Conservation (phyloP, 2,329 filamentous ascomycete genomes). For the Endoconidiophora polonica region DNA sequence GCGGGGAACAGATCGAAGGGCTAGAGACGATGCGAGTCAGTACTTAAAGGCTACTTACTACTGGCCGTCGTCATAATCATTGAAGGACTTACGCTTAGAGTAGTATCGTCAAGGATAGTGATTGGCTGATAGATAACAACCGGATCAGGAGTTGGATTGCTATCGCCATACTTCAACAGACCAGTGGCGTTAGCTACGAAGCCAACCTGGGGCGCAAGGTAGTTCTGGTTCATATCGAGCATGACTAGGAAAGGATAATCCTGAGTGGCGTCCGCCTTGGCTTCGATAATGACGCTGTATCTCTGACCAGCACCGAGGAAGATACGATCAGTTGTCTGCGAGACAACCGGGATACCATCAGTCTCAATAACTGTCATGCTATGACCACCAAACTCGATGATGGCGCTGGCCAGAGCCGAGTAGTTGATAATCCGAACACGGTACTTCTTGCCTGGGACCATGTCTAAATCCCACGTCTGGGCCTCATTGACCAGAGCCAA, state of each 20-base stretch:
- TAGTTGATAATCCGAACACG: conserved; percentile 31
- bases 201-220: conserved; percentile 14
- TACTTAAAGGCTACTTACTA: background rate
- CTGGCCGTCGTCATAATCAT: background rate
- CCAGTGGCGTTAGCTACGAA: conserved; percentile 28
- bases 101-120: conserved; percentile 57
- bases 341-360: conserved; percentile 26
- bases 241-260: conserved; percentile 29
- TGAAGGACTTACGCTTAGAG: conserved; percentile 27
- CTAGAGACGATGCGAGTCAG: conserved; percentile 15
- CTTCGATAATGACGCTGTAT: conserved; percentile 29
- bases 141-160: conserved; percentile 16
- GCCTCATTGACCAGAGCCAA: conserved; percentile 35
- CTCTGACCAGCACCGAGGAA: conserved; percentile 28
- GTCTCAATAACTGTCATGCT: conserved; percentile 30
- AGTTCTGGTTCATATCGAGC: conserved; percentile 28
- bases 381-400: conserved; percentile 28
- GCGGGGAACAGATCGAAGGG: conserved; percentile 44
- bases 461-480: conserved; percentile 16
- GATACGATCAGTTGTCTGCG: conserved; percentile 22
- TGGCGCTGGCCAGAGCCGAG: conserved; percentile 25
- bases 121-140: conserved; percentile 33
- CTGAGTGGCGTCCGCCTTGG: conserved; percentile 21
- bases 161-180: conserved; percentile 24
- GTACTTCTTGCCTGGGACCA: conserved; percentile 21